Evolutionary conservation across 208 protist genomes (phyloP), one percentile per base, ranked within the genome.

Genomic region (Wallacemonas collosoma): DNA sequence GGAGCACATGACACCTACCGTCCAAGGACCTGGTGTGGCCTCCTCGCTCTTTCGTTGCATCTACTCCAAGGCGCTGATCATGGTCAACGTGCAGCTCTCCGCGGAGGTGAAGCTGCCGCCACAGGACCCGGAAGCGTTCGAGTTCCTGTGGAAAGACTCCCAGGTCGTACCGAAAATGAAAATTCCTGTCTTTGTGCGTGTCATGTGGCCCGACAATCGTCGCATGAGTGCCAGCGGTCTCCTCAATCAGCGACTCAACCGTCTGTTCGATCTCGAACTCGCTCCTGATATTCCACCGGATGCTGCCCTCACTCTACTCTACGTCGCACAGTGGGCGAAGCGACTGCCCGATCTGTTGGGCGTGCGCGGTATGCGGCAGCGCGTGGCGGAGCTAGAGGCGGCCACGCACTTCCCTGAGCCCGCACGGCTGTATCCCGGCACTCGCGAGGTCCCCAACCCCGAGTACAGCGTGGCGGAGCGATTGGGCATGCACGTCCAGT

Each of bases 401-500:
- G 89, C 90, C 6, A 58, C 72, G 26, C 68, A 73, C 8, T 3
- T 72, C 45, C 79, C 86, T 2, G 68, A 86, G 62, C 67, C 73
- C 8, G 45, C 78, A 12, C 81, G 76, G 68, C 81, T 95, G 6
- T 97, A 97, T 78, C 93, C 93, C 1, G 85, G 80, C 60, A 97
- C 93, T 5, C 73, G 88, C 11, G 93, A 97, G 80, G 83, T 97
- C 63, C 93, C 93, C 3, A 97, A 95, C 73, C 93, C 93, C 1
- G 87, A 95, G 80, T 97, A 95, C 81, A 94, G 86, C 35, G 56
- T 80, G 1, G 63, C 79, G 53, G 93, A 97, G 81, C 85, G 91
- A 17, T 76, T 97, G 2, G 93, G 93, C 3, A 97, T 97, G 93
- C 89, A 97, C 71, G 48, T 97, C 5, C 93, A 97, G 77, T 97